Conservation (phyloP, 2,329 filamentous ascomycete genomes). For the Graphiopsis chlorocephala region DNA sequence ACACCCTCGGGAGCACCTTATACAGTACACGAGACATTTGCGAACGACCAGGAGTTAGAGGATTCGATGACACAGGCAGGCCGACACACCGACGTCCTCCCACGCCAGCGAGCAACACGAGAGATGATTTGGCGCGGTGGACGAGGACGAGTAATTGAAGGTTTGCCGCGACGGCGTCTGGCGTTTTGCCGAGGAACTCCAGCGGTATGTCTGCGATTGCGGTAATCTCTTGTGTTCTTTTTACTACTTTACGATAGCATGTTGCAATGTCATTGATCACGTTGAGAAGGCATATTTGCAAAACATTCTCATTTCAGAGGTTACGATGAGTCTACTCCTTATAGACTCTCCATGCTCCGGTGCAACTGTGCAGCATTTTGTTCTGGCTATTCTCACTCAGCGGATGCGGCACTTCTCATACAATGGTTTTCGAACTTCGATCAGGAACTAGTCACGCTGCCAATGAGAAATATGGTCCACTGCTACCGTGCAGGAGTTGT, state of each 20-base stretch:
- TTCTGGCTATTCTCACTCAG: too few species aligned
- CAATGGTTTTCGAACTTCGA: too few species aligned
- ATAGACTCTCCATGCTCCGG: too few species aligned
- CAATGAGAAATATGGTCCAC: too few species aligned
- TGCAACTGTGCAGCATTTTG: too few species aligned
- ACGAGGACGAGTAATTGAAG: background rate
- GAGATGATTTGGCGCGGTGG: background rate
- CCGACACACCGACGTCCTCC: background rate
- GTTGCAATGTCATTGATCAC: slow-evolving; percentile 16
- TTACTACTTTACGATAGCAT: slow-evolving; percentile 15
- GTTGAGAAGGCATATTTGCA: too few species aligned
- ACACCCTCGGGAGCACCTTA: background rate
- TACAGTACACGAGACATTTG: slow-evolving; percentile 5
- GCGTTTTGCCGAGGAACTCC: slow-evolving; percentile 8
- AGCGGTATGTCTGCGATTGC: slow-evolving; percentile 7
- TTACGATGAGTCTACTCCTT: too few species aligned
- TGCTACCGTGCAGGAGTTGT: too few species aligned
- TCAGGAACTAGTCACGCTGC: too few species aligned
- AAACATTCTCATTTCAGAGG: too few species aligned
- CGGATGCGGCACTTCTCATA: too few species aligned
- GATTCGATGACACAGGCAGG: slow-evolving; percentile 1
- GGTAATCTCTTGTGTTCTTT: slow-evolving; percentile 5
- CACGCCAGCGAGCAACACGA: background rate
- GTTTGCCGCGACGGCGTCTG: slow-evolving; percentile 15
- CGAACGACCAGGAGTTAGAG: slow-evolving; percentile 11